These are phyloP conservation scores for Thelephora aurantiotincta DNA, from an alignment of 768 basidiomycete genomes.

Conservation along the genomic window DNA sequence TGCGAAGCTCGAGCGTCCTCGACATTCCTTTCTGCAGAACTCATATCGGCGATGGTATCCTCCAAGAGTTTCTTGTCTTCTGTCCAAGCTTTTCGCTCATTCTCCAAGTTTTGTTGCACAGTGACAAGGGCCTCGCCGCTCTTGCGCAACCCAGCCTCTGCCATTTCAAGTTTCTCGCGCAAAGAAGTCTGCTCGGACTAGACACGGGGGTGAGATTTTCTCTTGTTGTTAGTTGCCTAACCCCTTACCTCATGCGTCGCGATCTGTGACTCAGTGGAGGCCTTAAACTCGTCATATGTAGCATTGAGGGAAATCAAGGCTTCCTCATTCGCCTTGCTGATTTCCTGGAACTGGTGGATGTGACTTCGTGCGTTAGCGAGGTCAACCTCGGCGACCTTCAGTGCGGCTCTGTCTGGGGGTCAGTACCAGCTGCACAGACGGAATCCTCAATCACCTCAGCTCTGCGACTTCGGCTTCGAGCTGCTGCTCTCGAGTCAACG, in stretches of 20 bases:
- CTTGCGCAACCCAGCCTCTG: conserved; percentile 39
- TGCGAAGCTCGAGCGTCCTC: conserved; percentile 49
- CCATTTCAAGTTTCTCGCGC: conserved; percentile 41
- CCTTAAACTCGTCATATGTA: conserved; percentile 72
- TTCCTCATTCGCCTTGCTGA: conserved; percentile 69
- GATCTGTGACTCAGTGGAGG: conserved; percentile 55
- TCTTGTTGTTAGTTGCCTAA: background rate
- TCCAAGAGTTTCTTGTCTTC: conserved; percentile 75
- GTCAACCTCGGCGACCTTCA: conserved; percentile 71
- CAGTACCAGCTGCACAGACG: background rate
- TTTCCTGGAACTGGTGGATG: conserved; percentile 76
- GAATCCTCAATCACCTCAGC: conserved; percentile 37
- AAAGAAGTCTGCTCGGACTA: conserved; percentile 55
- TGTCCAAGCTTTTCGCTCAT: conserved; percentile 54
- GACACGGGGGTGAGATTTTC: background rate
- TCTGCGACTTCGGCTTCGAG: conserved; percentile 79
- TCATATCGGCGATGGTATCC: conserved; percentile 71
- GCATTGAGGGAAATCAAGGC: conserved; percentile 54
- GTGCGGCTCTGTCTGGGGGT: conserved; percentile 34
- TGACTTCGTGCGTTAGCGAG: conserved; percentile 55
- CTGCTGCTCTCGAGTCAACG: conserved; percentile 58
- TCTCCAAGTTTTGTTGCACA: conserved; percentile 50
- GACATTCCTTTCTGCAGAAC: conserved; percentile 52
- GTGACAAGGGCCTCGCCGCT: conserved; percentile 37
- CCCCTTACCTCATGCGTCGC: conserved; percentile 49